Evolutionary conservation across 805 yeast genomes (phyloP).

Genomic region (Pichia cabralensis): DNA sequence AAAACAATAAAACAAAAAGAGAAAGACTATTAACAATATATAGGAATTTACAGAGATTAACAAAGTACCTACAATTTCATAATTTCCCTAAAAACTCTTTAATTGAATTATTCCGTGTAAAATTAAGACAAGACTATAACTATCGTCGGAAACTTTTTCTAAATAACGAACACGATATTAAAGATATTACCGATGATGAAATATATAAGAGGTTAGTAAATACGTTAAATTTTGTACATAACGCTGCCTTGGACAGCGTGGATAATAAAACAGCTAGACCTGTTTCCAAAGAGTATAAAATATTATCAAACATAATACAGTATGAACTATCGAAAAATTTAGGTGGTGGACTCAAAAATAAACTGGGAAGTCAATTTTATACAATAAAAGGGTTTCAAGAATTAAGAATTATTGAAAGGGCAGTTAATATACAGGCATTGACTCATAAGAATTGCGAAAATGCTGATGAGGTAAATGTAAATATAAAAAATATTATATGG

Average conservation of each 20-base stretch:
- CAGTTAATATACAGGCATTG: slow-evolving; percentile 2
- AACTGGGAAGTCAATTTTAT: neutral
- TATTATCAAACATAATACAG: slow-evolving; percentile 14
- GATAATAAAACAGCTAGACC: slow-evolving; percentile 6
- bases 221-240: slow-evolving; percentile 19
- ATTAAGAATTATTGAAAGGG: slow-evolving; percentile 5
- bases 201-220: slow-evolving; percentile 13
- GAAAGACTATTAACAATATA: slow-evolving; percentile 12
- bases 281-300: slow-evolving; percentile 8
- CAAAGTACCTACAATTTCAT: slow-evolving; percentile 8
- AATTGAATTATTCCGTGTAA: slow-evolving; percentile 10
- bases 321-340: slow-evolving; percentile 16
- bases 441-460: too few species aligned
- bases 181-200: slow-evolving; percentile 7
- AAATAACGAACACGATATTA: neutral
- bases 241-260: slow-evolving; percentile 13
- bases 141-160: slow-evolving; percentile 9
- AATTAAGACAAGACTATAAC: slow-evolving; percentile 18
- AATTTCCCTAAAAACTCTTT: slow-evolving; percentile 6
- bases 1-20: slow-evolving; percentile 1
- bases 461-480: neutral
- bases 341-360: neutral
- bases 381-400: slow-evolving; percentile 6
- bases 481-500: neutral
- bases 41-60: slow-evolving; percentile 15